Base-by-base conservation (phyloP, 1,284 basidiomycete species). In the Cutaneotrichosporon mucoides region DNA sequence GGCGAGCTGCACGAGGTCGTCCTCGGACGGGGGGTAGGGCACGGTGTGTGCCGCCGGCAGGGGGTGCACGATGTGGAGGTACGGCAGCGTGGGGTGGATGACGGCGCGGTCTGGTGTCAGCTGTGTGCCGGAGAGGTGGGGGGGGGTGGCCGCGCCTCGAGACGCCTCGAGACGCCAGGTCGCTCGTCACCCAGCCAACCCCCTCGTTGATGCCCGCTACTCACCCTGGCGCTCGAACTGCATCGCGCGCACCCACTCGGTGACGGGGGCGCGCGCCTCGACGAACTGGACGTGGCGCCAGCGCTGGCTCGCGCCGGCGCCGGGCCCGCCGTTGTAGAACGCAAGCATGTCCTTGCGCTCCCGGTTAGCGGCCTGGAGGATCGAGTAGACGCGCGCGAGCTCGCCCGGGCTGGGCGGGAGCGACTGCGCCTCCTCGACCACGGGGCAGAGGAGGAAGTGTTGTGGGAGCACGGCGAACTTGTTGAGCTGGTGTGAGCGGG, bases 231-330 rank as follows among this genome's bases (percentile, higher is more conserved):
- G 81, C 68, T 89, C 85, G 54, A 91, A 76, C 9, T 77, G 79
- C 9, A 83, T 76, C n/a, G 77, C 75, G 64, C 81, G 81, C 5
- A 88, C 85, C 63, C 90, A 81, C 50, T 76, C 79, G 73, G 92
- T 90, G 42, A 92, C 80, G 0, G 90, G 90, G 35, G 88, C 86
- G 48, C 83, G 82, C 16, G 79, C 79, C 15, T 88, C 86, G 36
- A 93, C 77, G 62, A 92, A 87, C 75, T 94, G 91, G 16, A 93
- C 70, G 73, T 94, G 91, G 68, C 93, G 90, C 78, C 92, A 91
- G 2, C 83, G 81, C 77, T 94, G 91, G 73, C 89, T 91, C 7
- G 92, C 90, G 40, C 91, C 92, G 60, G 89, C 91, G 49, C 84
- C 81, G 50, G 84, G 81, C 5, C 90, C 90, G 66, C 89, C 89